Conservation (phyloP, 768 basidiomycete species). For the Psilocybe cyanescens region DNA sequence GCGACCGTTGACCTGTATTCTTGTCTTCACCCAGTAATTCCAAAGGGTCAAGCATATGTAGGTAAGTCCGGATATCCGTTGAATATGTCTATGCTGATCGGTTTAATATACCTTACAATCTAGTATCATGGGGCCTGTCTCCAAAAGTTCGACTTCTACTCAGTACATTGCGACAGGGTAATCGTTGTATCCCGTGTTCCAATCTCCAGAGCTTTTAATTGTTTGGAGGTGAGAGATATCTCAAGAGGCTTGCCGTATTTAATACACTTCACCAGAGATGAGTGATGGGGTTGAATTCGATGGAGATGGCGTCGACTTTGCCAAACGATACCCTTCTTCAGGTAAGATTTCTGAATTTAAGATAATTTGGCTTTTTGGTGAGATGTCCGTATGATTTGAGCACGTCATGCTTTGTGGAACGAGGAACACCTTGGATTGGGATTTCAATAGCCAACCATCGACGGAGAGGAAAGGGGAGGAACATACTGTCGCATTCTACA, state of each 20-base stretch:
- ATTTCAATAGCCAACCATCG: not conserved
- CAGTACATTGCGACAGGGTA: constrained; percentile 30
- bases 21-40: no score
- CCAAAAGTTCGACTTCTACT: not conserved
- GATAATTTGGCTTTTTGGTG: constrained; percentile 42
- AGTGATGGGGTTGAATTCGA: constrained; percentile 40
- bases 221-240: constrained; percentile 32
- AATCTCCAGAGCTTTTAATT: constrained; percentile 25
- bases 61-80: no score
- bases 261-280: constrained; percentile 43
- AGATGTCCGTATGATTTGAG: constrained; percentile 37
- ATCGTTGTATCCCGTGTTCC: constrained; percentile 38
- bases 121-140: no score
- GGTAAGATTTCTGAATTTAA: constrained; percentile 41
- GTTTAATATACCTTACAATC: no score
- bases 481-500: constrained; percentile 34
- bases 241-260: constrained; percentile 36
- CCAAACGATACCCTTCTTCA: constrained; percentile 39
- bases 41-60: no score
- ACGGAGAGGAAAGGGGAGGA: no score
- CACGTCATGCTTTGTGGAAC: constrained; percentile 43
- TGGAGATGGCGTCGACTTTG: constrained; percentile 38
- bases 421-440: constrained; percentile 28
- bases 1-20: no score
- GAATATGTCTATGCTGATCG: no score